Percentiles rank a stretch among this genome's conserved stretches.
These are phyloP conservation scores for Excoecaria cochinchinensis DNA, from an alignment of 345 rosid species.

Conservation along the genomic window DNA sequence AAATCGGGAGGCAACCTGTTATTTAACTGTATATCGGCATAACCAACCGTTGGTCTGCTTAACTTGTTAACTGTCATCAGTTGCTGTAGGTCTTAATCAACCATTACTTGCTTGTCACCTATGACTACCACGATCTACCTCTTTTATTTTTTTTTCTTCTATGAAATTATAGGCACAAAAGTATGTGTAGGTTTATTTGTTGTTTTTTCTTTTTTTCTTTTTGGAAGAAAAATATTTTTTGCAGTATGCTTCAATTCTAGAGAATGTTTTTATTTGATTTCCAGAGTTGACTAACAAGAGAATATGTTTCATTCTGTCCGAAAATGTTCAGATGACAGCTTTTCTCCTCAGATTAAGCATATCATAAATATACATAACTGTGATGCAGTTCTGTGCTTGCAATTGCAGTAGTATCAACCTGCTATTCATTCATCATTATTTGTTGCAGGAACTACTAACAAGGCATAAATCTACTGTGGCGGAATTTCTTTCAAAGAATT, in stretches of 20 bases:
- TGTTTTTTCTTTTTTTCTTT: too few species aligned
- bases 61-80: not conserved
- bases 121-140: not conserved
- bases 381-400: conserved; percentile 7
- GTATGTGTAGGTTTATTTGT: too few species aligned
- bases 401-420: conserved; percentile 8
- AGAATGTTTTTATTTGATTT: not conserved
- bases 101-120: not conserved
- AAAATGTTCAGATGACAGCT: not conserved
- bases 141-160: not conserved
- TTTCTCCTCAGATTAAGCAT: not conserved
- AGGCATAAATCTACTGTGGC: conserved; percentile 99
- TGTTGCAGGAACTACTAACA: conserved; percentile 81
- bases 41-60: not conserved
- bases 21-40: not conserved
- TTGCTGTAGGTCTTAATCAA: not conserved
- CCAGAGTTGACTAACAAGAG: not conserved
- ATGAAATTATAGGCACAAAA: not conserved
- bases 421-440: conserved; percentile 20
- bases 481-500: conserved; percentile 84
- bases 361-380: not conserved
- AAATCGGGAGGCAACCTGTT: not conserved
- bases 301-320: not conserved
- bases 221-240: not conserved
- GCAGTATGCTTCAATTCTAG: not conserved